Evolutionary conservation across 108 stramenopile genomes (phyloP).

Genomic region (Stephanodiscus minutulus): DNA sequence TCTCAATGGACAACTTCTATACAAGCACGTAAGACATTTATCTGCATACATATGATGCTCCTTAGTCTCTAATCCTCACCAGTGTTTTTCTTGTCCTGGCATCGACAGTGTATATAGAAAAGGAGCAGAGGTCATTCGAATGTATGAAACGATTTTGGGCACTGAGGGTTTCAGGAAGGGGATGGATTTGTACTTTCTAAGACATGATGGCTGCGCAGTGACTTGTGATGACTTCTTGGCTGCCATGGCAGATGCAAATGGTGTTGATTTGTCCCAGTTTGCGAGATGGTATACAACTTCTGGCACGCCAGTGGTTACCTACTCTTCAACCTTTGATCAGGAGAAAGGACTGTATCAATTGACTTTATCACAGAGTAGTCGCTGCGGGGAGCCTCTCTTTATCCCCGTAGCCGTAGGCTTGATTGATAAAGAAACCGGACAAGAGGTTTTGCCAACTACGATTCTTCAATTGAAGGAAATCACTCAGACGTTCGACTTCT

Average conservation of each 20-base stretch:
- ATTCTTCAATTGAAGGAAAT: slow-evolving; percentile 62
- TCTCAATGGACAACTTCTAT: slow-evolving; percentile 83
- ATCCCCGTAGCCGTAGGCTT: slow-evolving; percentile 72
- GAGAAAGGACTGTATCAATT: slow-evolving; percentile 42
- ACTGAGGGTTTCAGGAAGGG: slow-evolving; percentile 66
- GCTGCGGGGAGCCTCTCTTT: slow-evolving; percentile 56
- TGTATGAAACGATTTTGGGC: slow-evolving; percentile 74
- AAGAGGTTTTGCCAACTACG: slow-evolving; percentile 43
- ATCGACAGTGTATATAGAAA: slow-evolving; percentile 74
- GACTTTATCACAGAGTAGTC: slow-evolving; percentile 51
- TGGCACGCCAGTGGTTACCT: slow-evolving; percentile 68
- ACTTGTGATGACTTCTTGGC: slow-evolving; percentile 81
- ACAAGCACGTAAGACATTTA: slow-evolving; percentile 28
- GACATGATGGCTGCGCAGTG: slow-evolving; percentile 79
- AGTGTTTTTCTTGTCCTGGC: slow-evolving; percentile 41
- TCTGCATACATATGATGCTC: neutral
- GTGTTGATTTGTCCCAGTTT: slow-evolving; percentile 47
- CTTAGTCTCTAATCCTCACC: slow-evolving; percentile 51
- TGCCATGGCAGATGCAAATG: slow-evolving; percentile 80
- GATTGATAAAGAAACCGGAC: slow-evolving; percentile 54
- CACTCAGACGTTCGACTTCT: slow-evolving; percentile 62
- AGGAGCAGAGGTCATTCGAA: slow-evolving; percentile 74
- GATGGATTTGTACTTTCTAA: slow-evolving; percentile 57
- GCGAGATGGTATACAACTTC: slow-evolving; percentile 76
- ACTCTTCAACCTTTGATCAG: slow-evolving; percentile 42